phyloP scores from a whole-genome alignment of 768 basidiomycete species.

The Phylloporus scabripes region DNA sequence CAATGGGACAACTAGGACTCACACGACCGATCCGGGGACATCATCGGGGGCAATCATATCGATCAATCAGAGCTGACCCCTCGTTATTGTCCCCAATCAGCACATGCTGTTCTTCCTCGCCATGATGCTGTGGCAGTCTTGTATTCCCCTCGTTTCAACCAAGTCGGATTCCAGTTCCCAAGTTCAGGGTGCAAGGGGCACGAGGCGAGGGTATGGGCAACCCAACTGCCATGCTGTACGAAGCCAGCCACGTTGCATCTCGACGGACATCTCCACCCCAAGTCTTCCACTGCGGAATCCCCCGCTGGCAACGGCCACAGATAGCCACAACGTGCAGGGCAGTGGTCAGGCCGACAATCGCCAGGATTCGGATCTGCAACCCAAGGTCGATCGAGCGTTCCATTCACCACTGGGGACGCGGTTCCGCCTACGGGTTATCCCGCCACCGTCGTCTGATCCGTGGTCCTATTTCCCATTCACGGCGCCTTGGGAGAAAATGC shows the following conservation, averaged over 20 bases:
- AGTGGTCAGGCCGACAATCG: constrained; percentile 19
- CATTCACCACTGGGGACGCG: too few relatives aligned
- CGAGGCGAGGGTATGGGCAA: not conserved
- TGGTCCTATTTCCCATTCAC: constrained; percentile 3
- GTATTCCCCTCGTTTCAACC: too few relatives aligned
- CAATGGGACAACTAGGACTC: not conserved
- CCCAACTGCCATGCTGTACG: not conserved
- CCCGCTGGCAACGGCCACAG: constrained; percentile 1
- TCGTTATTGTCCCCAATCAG: not conserved
- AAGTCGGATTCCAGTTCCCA: not conserved
- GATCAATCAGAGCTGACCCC: not conserved
- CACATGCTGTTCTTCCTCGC: too few relatives aligned
- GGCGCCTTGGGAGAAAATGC: too few relatives aligned
- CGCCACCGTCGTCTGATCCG: constrained; percentile 22
- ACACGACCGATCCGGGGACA: not conserved
- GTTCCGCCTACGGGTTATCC: too few relatives aligned
- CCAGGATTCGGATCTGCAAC: constrained; percentile 24
- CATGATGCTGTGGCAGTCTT: too few relatives aligned
- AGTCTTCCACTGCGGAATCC: constrained; percentile 9
- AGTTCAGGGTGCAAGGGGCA: not conserved
- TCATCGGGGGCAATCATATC: not conserved
- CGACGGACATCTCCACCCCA: not conserved
- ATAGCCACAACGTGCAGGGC: not conserved
- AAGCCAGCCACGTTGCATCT: not conserved
- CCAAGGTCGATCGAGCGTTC: too few relatives aligned